Evolutionary conservation across 352 stramenopile species (phyloP), one percentile per base, ranked within the genome.

Genomic region (Globisporangium viniferum): DNA sequence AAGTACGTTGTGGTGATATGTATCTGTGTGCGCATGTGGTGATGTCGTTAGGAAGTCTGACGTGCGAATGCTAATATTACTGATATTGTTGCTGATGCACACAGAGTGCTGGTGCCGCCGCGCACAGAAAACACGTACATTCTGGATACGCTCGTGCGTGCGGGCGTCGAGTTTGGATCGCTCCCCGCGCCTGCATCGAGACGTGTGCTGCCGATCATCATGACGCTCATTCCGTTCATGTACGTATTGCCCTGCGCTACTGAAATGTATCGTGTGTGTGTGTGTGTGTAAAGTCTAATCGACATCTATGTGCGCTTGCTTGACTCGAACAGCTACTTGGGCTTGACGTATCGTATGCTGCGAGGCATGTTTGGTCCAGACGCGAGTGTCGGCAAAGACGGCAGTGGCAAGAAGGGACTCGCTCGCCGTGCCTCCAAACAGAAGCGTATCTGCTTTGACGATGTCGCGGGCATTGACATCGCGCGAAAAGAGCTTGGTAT

Each of bases 401-500:
- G 81, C 22, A 80, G 70, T 24, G 79, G 80, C 61, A 90, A 90
- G 61, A 74, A 76, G 51, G 70, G 73, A 0, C 73, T 78, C 6
- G 57, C 77, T 41, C 75, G 79, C 31, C 63, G 73, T 10, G 71
- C 71, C 6, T 73, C 73, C 7, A 68, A 65, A 0, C 46, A 74
- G 29, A 70, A 82, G 39, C 77, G 75, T 41, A 93, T 95, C 62
- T 80, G 77, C 33, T 99, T 98, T 74, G 82, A 97, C 36, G 95
- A 98, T 61, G 92, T 99, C 14, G 95, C 94, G 0, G 96, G 95
- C 33, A 98, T 97, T 62, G 94, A 98, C 72, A 80, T 71, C n/a
- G 94, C 94, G n/a, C 97, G 97, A 44, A 79, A 96, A 62, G 94
- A 98, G 66, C 76, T 99, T 15, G 77, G 77, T 84, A 51, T 53